Evolutionary conservation across 2,329 filamentous ascomycete genomes (phyloP).

Genomic region (Cladosporium sp.): DNA sequence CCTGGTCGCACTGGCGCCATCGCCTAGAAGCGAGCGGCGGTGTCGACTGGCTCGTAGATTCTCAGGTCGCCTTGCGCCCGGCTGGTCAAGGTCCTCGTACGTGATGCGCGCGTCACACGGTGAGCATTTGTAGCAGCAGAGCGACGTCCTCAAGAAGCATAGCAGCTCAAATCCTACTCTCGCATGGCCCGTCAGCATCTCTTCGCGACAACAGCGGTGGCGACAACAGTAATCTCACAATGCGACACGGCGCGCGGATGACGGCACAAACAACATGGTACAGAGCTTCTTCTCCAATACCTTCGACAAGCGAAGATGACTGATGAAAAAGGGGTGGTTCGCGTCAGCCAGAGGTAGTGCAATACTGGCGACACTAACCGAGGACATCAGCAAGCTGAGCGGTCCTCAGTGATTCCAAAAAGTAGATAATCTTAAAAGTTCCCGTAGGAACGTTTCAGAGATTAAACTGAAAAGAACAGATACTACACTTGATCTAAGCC

Average conservation of each 20-base stretch:
- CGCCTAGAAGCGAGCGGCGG: neutral
- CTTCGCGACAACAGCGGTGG: neutral
- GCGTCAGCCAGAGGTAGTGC: slow-evolving; percentile 21
- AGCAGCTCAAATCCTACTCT: neutral
- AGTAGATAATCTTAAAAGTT: slow-evolving; percentile 17
- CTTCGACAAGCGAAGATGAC: slow-evolving; percentile 9
- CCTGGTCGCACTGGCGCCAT: neutral
- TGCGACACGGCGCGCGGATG: neutral
- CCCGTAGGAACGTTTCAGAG: slow-evolving; percentile 20
- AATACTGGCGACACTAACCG: slow-evolving; percentile 22
- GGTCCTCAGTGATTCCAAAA: slow-evolving; percentile 19
- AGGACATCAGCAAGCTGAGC: slow-evolving; percentile 22
- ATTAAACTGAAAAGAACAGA: slow-evolving; percentile 23
- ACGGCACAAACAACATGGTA: neutral
- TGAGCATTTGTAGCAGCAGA: neutral
- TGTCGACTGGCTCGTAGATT: neutral
- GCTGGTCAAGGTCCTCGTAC: neutral
- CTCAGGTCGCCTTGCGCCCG: neutral
- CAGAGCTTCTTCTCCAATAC: slow-evolving; percentile 17
- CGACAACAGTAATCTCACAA: neutral
- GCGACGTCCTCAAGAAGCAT: neutral
- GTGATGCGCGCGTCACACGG: neutral
- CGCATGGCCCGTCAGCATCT: neutral
- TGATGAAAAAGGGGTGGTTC: slow-evolving; percentile 21
- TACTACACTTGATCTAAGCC: slow-evolving; percentile 23